Conservation (phyloP, 345 rosid genomes). For the Pistacia vera region DNA sequence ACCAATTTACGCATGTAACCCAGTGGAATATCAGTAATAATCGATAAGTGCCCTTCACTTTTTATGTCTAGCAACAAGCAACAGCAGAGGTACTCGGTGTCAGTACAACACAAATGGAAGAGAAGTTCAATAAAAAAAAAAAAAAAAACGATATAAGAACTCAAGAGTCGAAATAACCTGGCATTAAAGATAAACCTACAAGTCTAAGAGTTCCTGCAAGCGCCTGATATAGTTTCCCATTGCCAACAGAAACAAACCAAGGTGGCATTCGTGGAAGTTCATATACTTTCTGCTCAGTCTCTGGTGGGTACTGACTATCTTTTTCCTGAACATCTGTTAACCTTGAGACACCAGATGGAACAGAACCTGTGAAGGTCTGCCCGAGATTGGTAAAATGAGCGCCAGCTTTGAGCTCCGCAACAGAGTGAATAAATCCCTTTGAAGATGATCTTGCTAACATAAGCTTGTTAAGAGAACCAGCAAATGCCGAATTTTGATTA, state of each 20-base stretch:
- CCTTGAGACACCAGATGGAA: slow-evolving; percentile 40
- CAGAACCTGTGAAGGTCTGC: slow-evolving; percentile 29
- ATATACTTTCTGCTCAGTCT: slow-evolving; percentile 36
- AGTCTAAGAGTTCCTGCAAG: slow-evolving; percentile 87
- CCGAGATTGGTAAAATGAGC: slow-evolving; percentile 31
- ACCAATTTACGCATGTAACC: slow-evolving; percentile 59
- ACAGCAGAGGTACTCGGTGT: slow-evolving; percentile 22
- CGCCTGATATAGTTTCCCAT: slow-evolving; percentile 69
- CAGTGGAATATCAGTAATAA: slow-evolving; percentile 76
- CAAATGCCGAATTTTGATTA: slow-evolving; percentile 62
- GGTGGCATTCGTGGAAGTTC: slow-evolving; percentile 82
- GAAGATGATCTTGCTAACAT: slow-evolving; percentile 60
- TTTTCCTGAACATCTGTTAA: slow-evolving; percentile 26
- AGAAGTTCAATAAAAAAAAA: slow-evolving; percentile 3
- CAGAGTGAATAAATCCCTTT: slow-evolving; percentile 70
- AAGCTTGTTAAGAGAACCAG: slow-evolving; percentile 77
- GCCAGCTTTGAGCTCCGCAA: slow-evolving; percentile 68
- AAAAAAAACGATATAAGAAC: slow-evolving; percentile 18
- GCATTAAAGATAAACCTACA: slow-evolving; percentile 75
- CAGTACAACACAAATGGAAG: slow-evolving; percentile 25
- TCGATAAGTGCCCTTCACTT: slow-evolving; percentile 62
- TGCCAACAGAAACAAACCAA: slow-evolving; percentile 77
- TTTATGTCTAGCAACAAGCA: slow-evolving; percentile 56
- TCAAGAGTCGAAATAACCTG: slow-evolving; percentile 65
- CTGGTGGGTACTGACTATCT: slow-evolving; percentile 27